These are phyloP conservation scores for Xylaria bambusicola DNA, from an alignment of 495 filamentous ascomycete species.

Conservation along the genomic window DNA sequence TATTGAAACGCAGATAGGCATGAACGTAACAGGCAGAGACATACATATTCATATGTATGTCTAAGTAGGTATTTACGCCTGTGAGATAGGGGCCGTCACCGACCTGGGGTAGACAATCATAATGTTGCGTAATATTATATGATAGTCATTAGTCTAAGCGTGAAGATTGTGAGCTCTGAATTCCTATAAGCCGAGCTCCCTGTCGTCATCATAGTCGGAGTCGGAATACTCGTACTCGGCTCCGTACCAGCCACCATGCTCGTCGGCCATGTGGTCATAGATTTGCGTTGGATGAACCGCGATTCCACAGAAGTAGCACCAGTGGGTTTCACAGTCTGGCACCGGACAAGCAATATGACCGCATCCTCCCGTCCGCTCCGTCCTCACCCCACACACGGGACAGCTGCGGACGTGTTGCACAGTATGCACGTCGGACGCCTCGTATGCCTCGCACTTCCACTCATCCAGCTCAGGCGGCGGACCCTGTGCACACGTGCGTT, in stretches of 20 bases:
- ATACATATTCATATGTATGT: too few relatives aligned
- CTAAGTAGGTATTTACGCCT: too few relatives aligned
- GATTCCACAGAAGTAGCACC: not conserved
- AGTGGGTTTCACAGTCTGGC: not conserved
- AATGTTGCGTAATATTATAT: too few relatives aligned
- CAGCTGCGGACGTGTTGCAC: slow-evolving; percentile 26
- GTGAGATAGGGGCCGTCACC: too few relatives aligned
- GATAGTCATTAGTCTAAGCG: too few relatives aligned
- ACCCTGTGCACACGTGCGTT: not conserved
- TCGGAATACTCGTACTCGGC: not conserved
- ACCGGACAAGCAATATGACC: slow-evolving; percentile 32
- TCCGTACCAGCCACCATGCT: not conserved
- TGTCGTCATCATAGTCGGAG: not conserved
- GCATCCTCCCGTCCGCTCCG: slow-evolving; percentile 33
- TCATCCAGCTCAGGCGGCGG: not conserved
- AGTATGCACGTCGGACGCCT: not conserved
- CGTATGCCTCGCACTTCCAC: not conserved
- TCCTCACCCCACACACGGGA: slow-evolving; percentile 33
- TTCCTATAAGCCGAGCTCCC: too few relatives aligned
- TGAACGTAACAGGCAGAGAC: too few relatives aligned
- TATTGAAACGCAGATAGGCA: too few relatives aligned
- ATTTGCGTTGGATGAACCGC: not conserved
- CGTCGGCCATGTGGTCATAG: not conserved
- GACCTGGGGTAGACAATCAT: too few relatives aligned
- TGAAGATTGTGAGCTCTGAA: too few relatives aligned